Evolutionary conservation across 1,139 yeast genomes (phyloP).

Genomic region (Suhomyces anneliseae): DNA sequence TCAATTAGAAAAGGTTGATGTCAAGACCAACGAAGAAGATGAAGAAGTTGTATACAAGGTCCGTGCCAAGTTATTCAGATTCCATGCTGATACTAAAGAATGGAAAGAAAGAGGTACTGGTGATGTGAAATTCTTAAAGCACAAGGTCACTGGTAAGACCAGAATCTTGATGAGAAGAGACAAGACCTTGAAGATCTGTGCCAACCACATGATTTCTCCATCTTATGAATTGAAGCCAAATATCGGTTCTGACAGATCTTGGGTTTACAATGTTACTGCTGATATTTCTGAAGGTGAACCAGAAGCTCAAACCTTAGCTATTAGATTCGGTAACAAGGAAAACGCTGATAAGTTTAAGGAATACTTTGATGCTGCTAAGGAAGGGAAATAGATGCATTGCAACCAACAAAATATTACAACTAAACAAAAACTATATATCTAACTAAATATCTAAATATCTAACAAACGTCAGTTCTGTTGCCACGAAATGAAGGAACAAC

Average conservation of each 20-base stretch:
- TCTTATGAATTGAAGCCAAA: conserved; percentile 87
- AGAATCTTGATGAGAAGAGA: conserved; percentile 98
- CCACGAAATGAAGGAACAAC: no score
- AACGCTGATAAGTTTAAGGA: conserved; percentile 96
- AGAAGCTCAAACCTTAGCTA: conserved; percentile 95
- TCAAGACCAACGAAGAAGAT: conserved; percentile 94
- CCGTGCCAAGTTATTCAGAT: conserved; percentile 93
- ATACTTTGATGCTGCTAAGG: conserved; percentile 81
- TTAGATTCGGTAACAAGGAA: conserved; percentile 95
- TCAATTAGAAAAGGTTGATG: conserved; percentile 92
- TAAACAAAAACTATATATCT: no score
- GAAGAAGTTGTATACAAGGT: conserved; percentile 88
- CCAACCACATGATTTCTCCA: conserved; percentile 88
- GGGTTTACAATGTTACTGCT: conserved; percentile 96
- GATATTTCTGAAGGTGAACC: conserved; percentile 96
- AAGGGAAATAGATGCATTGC: conserved; percentile 14
- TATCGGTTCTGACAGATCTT: conserved; percentile 95
- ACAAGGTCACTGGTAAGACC: conserved; percentile 75
- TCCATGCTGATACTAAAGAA: conserved; percentile 78
- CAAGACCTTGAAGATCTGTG: conserved; percentile 96
- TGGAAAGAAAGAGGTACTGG: conserved; percentile 99
- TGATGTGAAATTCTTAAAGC: conserved; percentile 92
- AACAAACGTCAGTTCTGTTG: no score
- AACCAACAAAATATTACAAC: neutral
- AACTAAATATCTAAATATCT: no score